phyloP scores from a whole-genome alignment of 2,329 filamentous ascomycete genomes.

The Stemphylium vesicarium region DNA sequence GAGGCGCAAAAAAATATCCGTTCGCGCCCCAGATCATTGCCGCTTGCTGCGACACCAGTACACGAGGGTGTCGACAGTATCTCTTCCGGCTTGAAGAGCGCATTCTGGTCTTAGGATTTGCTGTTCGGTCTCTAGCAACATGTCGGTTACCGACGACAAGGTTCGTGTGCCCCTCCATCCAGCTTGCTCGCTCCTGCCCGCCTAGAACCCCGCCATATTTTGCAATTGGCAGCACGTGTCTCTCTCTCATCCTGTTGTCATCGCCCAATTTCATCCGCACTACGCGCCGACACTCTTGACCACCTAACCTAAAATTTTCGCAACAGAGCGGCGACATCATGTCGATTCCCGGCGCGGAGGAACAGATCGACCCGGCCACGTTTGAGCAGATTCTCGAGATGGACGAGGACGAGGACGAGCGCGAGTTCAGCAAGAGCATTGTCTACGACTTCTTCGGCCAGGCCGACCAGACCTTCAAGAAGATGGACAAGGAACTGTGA shows the following conservation, averaged over 20 bases:
- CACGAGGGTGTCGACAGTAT: conserved; percentile 27
- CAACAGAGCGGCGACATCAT: conserved; percentile 45
- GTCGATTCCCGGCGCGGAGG: conserved; percentile 67
- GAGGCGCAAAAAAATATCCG: conserved; percentile 30
- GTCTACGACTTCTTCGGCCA: conserved; percentile 94
- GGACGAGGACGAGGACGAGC: conserved; percentile 87
- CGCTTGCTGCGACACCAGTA: conserved; percentile 28
- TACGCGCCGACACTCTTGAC: conserved; percentile 2
- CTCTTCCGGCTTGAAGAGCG: conserved; percentile 21
- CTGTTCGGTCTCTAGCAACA: conserved; percentile 29
- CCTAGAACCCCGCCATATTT: conserved; percentile 18
- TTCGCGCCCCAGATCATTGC: conserved; percentile 19
- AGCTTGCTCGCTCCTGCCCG: conserved; percentile 16
- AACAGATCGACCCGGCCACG: conserved; percentile 77
- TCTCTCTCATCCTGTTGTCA: not conserved
- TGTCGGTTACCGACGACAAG: conserved; percentile 49
- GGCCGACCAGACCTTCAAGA: conserved; percentile 80
- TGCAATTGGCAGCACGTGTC: conserved; percentile 14
- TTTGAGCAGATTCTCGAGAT: conserved; percentile 98
- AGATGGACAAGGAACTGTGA: conserved; percentile 87
- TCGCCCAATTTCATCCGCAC: not conserved
- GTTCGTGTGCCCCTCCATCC: conserved; percentile 45
- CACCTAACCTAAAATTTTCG: conserved; percentile 6
- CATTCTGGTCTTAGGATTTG: conserved; percentile 10
- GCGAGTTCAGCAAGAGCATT: conserved; percentile 87